Percentiles rank a stretch among this genome's conserved stretches.
These are phyloP conservation scores for Phytopythium montanum DNA, from an alignment of 352 stramenopile species.

Conservation along the genomic window DNA sequence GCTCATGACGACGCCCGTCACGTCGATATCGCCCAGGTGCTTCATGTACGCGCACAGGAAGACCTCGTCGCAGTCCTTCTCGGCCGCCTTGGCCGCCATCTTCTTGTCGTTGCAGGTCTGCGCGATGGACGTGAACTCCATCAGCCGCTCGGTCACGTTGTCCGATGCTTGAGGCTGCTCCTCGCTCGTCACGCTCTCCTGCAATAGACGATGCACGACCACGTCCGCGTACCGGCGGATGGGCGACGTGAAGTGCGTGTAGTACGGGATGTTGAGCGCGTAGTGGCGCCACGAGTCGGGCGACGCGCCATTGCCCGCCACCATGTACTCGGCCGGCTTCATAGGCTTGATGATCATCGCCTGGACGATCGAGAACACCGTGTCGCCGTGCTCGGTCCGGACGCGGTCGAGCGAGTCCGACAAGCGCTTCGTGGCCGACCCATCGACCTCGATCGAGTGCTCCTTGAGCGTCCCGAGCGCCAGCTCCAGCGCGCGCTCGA, in stretches of 20 bases:
- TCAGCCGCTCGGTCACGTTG: constrained; percentile 26
- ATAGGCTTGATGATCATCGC: constrained; percentile 94
- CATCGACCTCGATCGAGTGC: constrained; percentile 77
- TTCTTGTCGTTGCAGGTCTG: constrained; percentile 89
- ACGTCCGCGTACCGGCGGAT: constrained; percentile 93
- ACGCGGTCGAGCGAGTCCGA: constrained; percentile 84
- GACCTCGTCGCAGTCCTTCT: constrained; percentile 73
- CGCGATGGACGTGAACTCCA: constrained; percentile 40
- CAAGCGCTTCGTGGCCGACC: constrained; percentile 72
- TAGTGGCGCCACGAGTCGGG: constrained; percentile 92
- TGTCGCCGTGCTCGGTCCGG: constrained; percentile 64
- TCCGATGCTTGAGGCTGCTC: neutral
- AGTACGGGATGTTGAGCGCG: constrained; percentile 96
- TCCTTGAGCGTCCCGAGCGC: constrained; percentile 38
- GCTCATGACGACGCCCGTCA: constrained; percentile 71
- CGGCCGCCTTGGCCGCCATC: constrained; percentile 71
- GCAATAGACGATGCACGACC: constrained; percentile 69
- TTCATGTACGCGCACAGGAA: constrained; percentile 81
- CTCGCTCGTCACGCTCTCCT: constrained; percentile 35
- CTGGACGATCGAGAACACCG: constrained; percentile 86
- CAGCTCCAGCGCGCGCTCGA: constrained; percentile 44
- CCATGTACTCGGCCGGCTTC: constrained; percentile 92
- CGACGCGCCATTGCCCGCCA: constrained; percentile 72
- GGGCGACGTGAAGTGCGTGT: constrained; percentile 98
- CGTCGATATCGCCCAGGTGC: constrained; percentile 49